Evolutionary conservation across 129 eudicot genomes (phyloP).

Genomic region (Tagetes patula): DNA sequence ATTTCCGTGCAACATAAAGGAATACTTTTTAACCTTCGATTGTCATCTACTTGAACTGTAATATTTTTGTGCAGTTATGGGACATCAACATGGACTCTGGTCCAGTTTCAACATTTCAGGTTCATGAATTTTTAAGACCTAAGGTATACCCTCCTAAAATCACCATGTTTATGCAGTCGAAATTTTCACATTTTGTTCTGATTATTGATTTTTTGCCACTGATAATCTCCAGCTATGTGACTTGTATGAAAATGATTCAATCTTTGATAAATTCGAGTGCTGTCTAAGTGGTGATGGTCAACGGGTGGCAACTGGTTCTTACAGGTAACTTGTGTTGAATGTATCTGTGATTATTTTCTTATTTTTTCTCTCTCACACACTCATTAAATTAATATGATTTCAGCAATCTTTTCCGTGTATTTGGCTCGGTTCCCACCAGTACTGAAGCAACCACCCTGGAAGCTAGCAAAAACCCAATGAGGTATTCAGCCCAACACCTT

Average conservation of each 20-base stretch:
- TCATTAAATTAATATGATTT: conserved; percentile 23
- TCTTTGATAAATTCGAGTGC: conserved; percentile 95
- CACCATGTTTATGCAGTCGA: conserved; percentile 3
- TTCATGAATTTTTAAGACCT: conserved; percentile 92
- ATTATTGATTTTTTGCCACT: conserved; percentile 15
- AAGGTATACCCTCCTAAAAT: conserved; percentile 45
- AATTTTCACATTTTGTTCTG: neutral
- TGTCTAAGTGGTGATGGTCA: conserved; percentile 96
- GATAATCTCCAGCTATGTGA: conserved; percentile 77
- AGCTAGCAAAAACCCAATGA: conserved; percentile 99
- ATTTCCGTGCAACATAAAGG: neutral
- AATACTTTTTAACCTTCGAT: neutral
- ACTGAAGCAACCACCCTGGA: conserved; percentile 88
- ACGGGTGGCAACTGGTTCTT: conserved; percentile 96
- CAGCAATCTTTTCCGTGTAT: conserved; percentile 94
- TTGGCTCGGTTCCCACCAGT: conserved; percentile 71
- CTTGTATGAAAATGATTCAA: conserved; percentile 93
- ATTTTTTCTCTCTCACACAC: neutral
- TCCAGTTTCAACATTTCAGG: conserved; percentile 91
- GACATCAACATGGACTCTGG: conserved; percentile 97
- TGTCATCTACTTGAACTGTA: conserved; percentile 9
- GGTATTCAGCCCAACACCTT: conserved; percentile 41
- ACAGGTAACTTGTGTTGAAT: conserved; percentile 54
- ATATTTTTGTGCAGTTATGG: conserved; percentile 66
- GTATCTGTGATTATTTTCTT: neutral